Percentiles rank a stretch among this genome's conserved stretches.
These are phyloP conservation scores for Podaxis mareebaensis DNA, from an alignment of 768 basidiomycete species.

Conservation along the genomic window DNA sequence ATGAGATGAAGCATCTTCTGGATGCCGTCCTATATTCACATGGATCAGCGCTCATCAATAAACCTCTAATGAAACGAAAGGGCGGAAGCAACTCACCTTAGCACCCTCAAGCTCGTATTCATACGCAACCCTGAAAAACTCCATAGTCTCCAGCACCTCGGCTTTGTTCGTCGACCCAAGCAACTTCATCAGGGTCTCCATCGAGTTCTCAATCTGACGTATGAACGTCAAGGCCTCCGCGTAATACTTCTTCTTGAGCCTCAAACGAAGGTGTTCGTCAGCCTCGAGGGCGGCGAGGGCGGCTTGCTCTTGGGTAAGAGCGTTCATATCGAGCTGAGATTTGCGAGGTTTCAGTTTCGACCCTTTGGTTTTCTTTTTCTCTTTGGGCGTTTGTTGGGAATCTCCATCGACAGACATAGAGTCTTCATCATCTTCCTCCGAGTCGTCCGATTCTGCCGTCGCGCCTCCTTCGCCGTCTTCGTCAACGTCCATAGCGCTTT, in stretches of 20 bases:
- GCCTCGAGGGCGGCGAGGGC: conserved; percentile 69
- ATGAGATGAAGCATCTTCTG: conserved; percentile 97
- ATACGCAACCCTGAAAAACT: conserved; percentile 83
- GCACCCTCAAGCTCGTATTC: conserved; percentile 82
- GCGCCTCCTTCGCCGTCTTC: conserved; percentile 32
- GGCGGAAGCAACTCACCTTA: conserved; percentile 48
- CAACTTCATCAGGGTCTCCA: conserved; percentile 72
- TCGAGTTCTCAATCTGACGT: conserved; percentile 52
- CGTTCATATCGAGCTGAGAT: conserved; percentile 68
- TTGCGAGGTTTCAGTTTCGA: conserved; percentile 58
- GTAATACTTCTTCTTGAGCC: conserved; percentile 83
- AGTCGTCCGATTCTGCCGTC: conserved; percentile 38
- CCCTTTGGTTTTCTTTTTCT: conserved; percentile 43
- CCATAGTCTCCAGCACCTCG: conserved; percentile 82
- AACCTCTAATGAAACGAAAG: neutral
- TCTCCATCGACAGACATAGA: conserved; percentile 42
- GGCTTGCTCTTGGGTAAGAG: conserved; percentile 69
- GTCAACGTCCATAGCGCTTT: conserved; percentile 60
- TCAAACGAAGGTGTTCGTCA: conserved; percentile 63
- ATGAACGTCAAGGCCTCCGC: conserved; percentile 87
- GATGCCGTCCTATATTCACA: conserved; percentile 69
- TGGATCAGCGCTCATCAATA: neutral
- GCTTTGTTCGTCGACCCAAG: conserved; percentile 85
- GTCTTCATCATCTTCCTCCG: conserved; percentile 33
- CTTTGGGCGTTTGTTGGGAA: conserved; percentile 30